Evolutionary conservation across 2,329 filamentous ascomycete species (phyloP).

Genomic region (Metarhizium anisopliae): DNA sequence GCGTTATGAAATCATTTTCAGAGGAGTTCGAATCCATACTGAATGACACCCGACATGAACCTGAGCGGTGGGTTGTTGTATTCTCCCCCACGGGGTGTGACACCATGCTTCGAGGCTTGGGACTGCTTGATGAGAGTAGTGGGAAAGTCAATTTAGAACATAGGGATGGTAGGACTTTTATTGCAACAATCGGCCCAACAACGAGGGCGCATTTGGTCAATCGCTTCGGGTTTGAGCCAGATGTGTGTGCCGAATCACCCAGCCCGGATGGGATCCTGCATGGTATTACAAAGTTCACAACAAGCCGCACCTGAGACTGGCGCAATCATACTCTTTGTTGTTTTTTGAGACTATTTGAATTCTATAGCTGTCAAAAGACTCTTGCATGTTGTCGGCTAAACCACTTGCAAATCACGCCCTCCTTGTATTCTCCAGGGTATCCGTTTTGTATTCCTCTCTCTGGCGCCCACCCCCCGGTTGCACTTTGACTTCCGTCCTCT

Average conservation of each 20-base stretch:
- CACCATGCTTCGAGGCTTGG: slow-evolving; percentile 46
- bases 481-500: not conserved
- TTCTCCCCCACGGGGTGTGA: slow-evolving; percentile 61
- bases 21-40: slow-evolving; percentile 51
- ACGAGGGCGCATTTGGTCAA: slow-evolving; percentile 65
- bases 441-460: not conserved
- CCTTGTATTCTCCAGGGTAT: not conserved
- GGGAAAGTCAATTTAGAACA: slow-evolving; percentile 24
- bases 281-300: slow-evolving; percentile 42
- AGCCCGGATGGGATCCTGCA: slow-evolving; percentile 70
- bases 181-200: slow-evolving; percentile 90
- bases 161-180: slow-evolving; percentile 40
- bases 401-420: not conserved
- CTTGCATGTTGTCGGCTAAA: not conserved
- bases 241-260: slow-evolving; percentile 75
- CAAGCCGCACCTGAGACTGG: not conserved
- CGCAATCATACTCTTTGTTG: not conserved
- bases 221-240: slow-evolving; percentile 58
- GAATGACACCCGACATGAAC: slow-evolving; percentile 28
- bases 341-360: not conserved
- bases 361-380: not conserved
- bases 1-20: slow-evolving; percentile 71
- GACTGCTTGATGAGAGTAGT: slow-evolving; percentile 37
- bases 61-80: slow-evolving; percentile 63
- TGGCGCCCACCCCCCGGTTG: not conserved